Evolutionary conservation across 768 basidiomycete species (phyloP), one percentile per base, ranked within the genome.

Genomic region (Boletus rubescentipes): DNA sequence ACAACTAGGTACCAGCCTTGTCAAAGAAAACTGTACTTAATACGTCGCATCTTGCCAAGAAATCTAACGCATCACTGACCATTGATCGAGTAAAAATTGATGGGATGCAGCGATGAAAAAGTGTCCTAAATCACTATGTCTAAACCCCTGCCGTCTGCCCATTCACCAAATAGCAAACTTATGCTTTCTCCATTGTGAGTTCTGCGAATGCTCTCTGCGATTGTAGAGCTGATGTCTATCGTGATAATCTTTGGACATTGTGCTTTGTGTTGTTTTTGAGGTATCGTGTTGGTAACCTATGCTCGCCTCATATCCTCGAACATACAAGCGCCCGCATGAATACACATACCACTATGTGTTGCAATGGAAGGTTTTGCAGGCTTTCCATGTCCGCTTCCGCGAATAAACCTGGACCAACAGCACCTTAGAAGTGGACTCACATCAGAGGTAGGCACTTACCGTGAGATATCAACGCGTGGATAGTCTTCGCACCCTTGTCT

Each of bases 151-250:
- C 60, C 67, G 46, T 86, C 85, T 23, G 85, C 77, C 85, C 87
- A 91, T 63, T 92, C 91, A 37, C 88, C 89, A 61, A 95, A 94
- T 11, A 95, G 75, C 34, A 93, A 68, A 58, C 89, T 91, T 64
- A 95, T 93, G 57, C 91, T 93, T 74, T 95, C 93, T 53, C 93
- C 93, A 57, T 95, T 95, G 70, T 95, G 93, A 4, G 91, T 94
- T 55, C 96, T 80, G 38, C 97, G 86, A 51, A 99, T 97, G 61
- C 91, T 93, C 77, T 99, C 97, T 6, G 97, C 91, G 60, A 99
- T 86, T 35, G 91, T 92, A 26, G 91, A 83, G 66, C 87, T 90
- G 64, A 98, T 83, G 72, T 99, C 97, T 63, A 99, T 84, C 9
- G 89, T 87, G 61, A 89, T 82, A 49, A 99, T 78, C 70, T 97